Base-by-base conservation (phyloP, 139 green algal genomes). In the Ulvella scutata region DNA sequence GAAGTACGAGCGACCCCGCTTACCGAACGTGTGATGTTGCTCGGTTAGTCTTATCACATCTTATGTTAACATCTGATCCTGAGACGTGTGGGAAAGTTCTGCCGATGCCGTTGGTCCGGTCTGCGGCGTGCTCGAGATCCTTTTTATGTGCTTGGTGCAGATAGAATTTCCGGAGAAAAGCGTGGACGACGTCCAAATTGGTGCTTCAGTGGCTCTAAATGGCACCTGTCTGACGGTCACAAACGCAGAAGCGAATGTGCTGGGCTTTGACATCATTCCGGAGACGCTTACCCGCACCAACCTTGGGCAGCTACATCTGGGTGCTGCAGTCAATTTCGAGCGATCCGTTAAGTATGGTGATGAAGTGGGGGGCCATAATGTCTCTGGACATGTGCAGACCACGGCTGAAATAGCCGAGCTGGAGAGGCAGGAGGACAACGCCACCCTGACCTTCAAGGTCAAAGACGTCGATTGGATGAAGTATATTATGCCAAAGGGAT, bases 401-500 rank as follows among this genome's bases (percentile, higher is more conserved):
- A 93, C 81, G 2, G 91, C 89, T 3, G 28, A 21, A 4, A 80
- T 93, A 4, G 35, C 51, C 1, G 26, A 44, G 0, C 76, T 92
- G 3, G 75, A 89, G 72, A 40, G 88, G 62, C 89, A 77, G 4
- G 83, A 86, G 37, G 90, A 96, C 81, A 97, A 96, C 75, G 77
- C 80, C 2, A 77, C 78, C 9, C 61, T 96, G n/a, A 81, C 78
- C 7, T 93, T 97, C 74, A 74, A 79, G 81, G 39, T 92, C 31
- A 29, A 61, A 0, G 83, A 92, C 29, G 35, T 74, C 20, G 74
- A 79, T 4, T 97, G 85, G 83, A 92, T 94, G 67, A 95, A 95
- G 76, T 98, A 98, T 81, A 85, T 98, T 26, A 82, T 98, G 40
- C 85, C 92, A 37, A 98, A 98, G 79, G 92, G 92, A 38, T 98